Base-by-base conservation (phyloP, 169 alveolate genomes). In the Plasmodium adleri region DNA sequence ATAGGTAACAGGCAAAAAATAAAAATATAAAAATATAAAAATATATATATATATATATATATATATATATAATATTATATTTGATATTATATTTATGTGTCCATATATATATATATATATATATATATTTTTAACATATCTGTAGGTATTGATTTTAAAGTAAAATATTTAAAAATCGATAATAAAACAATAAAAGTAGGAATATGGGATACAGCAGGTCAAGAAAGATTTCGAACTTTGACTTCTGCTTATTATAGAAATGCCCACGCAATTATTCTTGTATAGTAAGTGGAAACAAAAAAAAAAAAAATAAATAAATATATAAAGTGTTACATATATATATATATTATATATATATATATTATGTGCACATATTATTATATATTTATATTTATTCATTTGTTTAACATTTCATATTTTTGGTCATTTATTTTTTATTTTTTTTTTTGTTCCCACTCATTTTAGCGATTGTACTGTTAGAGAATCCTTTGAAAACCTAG, bases 191-290 rank as follows among this genome's bases (percentile, higher is more conserved):
- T 73, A 17, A 98, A 98, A 91, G 99, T 99, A 15, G 99, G 98
- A 72, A 98, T 99, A 93, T 97, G 99, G 99, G 99, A 98, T 80
- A 98, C 99, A 15, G 99, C 99, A 9, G 99, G 99, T 24, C 98
- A 98, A 91, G 99, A 98, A 91, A 93, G 99, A 32, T 98, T 98
- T 74, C 74, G 99, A 58, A 97, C 99, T 49, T 97, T 98, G 20
- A 98, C 99, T 0, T 95, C 97, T 59, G 97, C 99, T 39, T 98
- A 98, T 94, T 98, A 98, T 93, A 94, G 99, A 71, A 99, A 99
- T 52, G 99, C 99, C 4, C 99, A 98, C 66, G 99, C 99, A 50
- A 97, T 98, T 12, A 97, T 98, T 15, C 70, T 98, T 13, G 98
- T 96, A 47, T 98, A 97, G 93, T 99, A 97, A 93, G 93, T 96